These are phyloP conservation scores for Durio zibethinus DNA, from an alignment of 345 rosid species.

Conservation along the genomic window DNA sequence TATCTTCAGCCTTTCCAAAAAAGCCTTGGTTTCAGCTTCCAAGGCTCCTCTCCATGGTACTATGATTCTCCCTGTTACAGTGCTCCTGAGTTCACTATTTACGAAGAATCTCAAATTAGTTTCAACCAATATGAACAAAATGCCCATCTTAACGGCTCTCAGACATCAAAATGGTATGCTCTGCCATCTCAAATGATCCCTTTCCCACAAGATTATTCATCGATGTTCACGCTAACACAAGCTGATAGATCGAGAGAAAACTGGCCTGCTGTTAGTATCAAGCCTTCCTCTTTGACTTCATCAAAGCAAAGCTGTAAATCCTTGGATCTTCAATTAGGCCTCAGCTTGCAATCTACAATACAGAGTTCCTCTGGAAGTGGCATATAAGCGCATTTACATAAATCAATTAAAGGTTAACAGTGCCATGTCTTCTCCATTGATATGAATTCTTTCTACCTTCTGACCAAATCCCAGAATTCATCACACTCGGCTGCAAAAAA, in stretches of 20 bases:
- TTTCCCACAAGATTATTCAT: slow-evolving; percentile 30
- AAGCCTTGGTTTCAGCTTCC: slow-evolving; percentile 28
- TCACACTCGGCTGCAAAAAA: neutral
- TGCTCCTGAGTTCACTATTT: slow-evolving; percentile 21
- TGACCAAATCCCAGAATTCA: neutral
- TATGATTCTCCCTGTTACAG: slow-evolving; percentile 34
- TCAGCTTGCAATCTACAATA: slow-evolving; percentile 38
- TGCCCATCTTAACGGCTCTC: slow-evolving; percentile 17
- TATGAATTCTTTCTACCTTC: neutral
- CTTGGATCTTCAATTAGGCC: slow-evolving; percentile 71
- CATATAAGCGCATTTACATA: neutral
- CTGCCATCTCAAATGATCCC: slow-evolving; percentile 26
- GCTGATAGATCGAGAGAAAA: slow-evolving; percentile 30
- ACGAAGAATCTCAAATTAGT: slow-evolving; percentile 65
- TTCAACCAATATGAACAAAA: slow-evolving; percentile 36
- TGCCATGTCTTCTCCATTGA: neutral
- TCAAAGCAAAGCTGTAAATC: slow-evolving; percentile 47
- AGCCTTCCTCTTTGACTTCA: slow-evolving; percentile 39
- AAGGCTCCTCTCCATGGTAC: slow-evolving; percentile 37
- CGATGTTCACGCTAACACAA: slow-evolving; percentile 36
- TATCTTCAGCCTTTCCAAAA: slow-evolving; percentile 56
- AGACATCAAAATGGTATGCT: slow-evolving; percentile 12
- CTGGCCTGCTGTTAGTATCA: slow-evolving; percentile 32
- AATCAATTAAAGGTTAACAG: neutral
- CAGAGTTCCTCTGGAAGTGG: slow-evolving; percentile 32